phyloP scores from a whole-genome alignment of 805 yeast genomes.

The Ogataea corticis region DNA sequence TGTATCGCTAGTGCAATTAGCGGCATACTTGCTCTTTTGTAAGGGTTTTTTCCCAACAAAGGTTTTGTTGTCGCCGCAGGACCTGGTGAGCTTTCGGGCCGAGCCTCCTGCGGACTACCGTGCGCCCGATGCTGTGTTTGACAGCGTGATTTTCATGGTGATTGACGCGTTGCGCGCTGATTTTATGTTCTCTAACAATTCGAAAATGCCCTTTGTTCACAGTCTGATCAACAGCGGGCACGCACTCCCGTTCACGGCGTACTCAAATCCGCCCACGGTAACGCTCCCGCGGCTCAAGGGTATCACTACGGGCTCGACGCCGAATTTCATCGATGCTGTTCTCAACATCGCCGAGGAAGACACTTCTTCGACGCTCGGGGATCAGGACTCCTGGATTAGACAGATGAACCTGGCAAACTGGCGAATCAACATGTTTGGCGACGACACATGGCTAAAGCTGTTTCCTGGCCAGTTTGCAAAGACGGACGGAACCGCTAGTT shows the following conservation, averaged over 20 bases:
- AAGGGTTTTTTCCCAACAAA: slow-evolving; percentile 93
- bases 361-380: slow-evolving; percentile 60
- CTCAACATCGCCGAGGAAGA: slow-evolving; percentile 92
- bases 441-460: slow-evolving; percentile 94
- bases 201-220: slow-evolving; percentile 71
- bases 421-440: slow-evolving; percentile 84
- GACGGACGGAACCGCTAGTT: slow-evolving; percentile 87
- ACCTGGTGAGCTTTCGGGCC: slow-evolving; percentile 37
- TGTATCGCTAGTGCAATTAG: slow-evolving; percentile 40
- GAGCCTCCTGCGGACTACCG: slow-evolving; percentile 29
- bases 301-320: slow-evolving; percentile 91
- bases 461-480: slow-evolving; percentile 70
- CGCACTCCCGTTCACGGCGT: slow-evolving; percentile 89
- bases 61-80: slow-evolving; percentile 65
- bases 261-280: slow-evolving; percentile 94
- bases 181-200: slow-evolving; percentile 66
- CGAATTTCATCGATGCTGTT: slow-evolving; percentile 91
- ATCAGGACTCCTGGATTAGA: slow-evolving; percentile 84
- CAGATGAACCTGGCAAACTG: slow-evolving; percentile 53
- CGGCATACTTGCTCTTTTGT: slow-evolving; percentile 64
- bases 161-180: slow-evolving; percentile 94
- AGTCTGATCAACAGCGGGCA: slow-evolving; percentile 58
- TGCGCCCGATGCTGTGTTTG: slow-evolving; percentile 48
- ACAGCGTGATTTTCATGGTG: slow-evolving; percentile 75
- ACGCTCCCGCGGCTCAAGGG: slow-evolving; percentile 93